phyloP scores from a whole-genome alignment of 148 eudicot species.

The Camellia granthamiana region DNA sequence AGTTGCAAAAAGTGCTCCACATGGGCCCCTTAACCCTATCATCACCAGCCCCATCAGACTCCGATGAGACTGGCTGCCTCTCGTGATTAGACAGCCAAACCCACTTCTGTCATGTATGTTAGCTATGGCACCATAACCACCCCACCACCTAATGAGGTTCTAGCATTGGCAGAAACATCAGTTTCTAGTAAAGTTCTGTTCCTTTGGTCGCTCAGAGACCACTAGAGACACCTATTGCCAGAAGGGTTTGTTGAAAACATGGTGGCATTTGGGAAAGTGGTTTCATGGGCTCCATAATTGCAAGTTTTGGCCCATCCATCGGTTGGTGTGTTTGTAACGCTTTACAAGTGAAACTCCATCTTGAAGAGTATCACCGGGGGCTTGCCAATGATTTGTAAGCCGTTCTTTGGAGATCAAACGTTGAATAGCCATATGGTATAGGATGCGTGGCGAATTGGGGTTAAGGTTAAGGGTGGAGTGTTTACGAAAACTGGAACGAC shows the following conservation, averaged over 20 bases:
- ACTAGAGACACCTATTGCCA: conserved; percentile 29
- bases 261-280: conserved; percentile 34
- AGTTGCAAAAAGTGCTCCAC: conserved; percentile 32
- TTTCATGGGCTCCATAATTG: conserved; percentile 73
- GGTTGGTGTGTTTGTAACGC: conserved; percentile 58
- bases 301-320: conserved; percentile 39
- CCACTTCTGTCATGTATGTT: conserved; percentile 46
- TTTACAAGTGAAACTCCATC: conserved; percentile 74
- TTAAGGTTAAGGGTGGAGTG: conserved; percentile 36
- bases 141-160: conserved; percentile 41
- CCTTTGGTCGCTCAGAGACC: conserved; percentile 55
- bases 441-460: conserved; percentile 40
- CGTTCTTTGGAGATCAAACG: conserved; percentile 59
- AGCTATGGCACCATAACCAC: conserved; percentile 52
- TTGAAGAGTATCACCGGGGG: conserved; percentile 54
- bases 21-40: conserved; percentile 38
- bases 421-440: conserved; percentile 47
- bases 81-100: conserved; percentile 43
- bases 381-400: conserved; percentile 67
- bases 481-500: conserved; percentile 29
- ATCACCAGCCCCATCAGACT: conserved; percentile 1
- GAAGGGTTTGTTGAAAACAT: conserved; percentile 36
- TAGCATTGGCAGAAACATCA: conserved; percentile 48
- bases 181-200: conserved; percentile 40
- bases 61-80: conserved; percentile 36